Evolutionary conservation across 2,329 filamentous ascomycete genomes (phyloP).

Genomic region (Botrytis galanthina): DNA sequence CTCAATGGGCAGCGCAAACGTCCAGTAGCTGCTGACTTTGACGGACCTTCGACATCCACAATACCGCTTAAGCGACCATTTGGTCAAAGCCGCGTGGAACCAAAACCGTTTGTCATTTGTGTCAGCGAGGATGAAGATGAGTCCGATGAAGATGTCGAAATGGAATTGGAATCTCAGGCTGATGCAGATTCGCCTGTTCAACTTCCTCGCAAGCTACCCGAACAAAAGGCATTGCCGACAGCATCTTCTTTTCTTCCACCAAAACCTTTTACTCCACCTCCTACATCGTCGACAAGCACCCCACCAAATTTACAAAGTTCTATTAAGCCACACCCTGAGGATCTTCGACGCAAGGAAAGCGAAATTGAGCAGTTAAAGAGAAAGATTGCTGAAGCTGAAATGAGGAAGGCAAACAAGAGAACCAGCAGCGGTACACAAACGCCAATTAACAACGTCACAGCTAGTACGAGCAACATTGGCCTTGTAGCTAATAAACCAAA

Average conservation of each 20-base stretch:
- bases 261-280: slow-evolving; percentile 34
- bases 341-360: slow-evolving; percentile 52
- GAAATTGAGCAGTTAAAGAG: slow-evolving; percentile 60
- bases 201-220: slow-evolving; percentile 27
- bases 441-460: slow-evolving; percentile 25
- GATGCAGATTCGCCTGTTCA: slow-evolving; percentile 40
- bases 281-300: slow-evolving; percentile 26
- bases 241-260: slow-evolving; percentile 45
- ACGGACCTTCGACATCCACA: slow-evolving; percentile 48
- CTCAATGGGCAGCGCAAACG: slow-evolving; percentile 48
- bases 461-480: slow-evolving; percentile 16
- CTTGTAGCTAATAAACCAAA: slow-evolving; percentile 29
- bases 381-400: slow-evolving; percentile 39
- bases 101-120: slow-evolving; percentile 71
- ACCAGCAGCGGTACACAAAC: slow-evolving; percentile 35
- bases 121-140: slow-evolving; percentile 73
- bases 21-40: slow-evolving; percentile 68
- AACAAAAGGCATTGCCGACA: slow-evolving; percentile 34
- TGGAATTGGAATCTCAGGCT: slow-evolving; percentile 60
- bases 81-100: slow-evolving; percentile 55
- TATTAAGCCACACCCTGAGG: slow-evolving; percentile 36
- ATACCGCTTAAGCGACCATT: slow-evolving; percentile 54
- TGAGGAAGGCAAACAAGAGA: slow-evolving; percentile 32
- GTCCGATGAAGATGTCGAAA: slow-evolving; percentile 62
- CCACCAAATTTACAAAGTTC: slow-evolving; percentile 30